Conservation (phyloP, 164 flowering plant species). For the Chloranthus sessilifolius region DNA sequence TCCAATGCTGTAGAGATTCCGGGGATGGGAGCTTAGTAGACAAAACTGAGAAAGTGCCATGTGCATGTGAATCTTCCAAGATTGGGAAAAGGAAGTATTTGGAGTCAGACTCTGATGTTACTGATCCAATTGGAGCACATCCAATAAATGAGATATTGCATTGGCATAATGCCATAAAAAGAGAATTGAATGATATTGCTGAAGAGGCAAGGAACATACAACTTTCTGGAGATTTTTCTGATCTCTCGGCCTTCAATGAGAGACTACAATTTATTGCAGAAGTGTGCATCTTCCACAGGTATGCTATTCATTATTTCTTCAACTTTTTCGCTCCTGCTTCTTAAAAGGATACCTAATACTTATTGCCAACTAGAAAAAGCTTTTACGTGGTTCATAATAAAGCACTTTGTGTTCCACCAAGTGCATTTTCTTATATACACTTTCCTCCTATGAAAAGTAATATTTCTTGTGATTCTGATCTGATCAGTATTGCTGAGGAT, state of each 20-base stretch:
- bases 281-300: constrained; percentile 97
- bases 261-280: constrained; percentile 91
- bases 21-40: constrained; percentile 14
- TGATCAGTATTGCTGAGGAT: constrained; percentile 97
- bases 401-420: too few species aligned
- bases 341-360: background rate
- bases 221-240: constrained; percentile 69
- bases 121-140: constrained; percentile 21
- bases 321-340: too few species aligned
- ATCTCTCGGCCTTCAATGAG: constrained; percentile 63
- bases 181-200: constrained; percentile 72
- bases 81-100: constrained; percentile 51
- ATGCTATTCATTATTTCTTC: background rate
- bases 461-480: constrained; percentile 17
- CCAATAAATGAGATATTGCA: constrained; percentile 87
- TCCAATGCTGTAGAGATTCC: constrained; percentile 22
- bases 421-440: too few species aligned
- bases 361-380: too few species aligned
- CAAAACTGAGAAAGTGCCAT: constrained; percentile 22
- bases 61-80: constrained; percentile 40
- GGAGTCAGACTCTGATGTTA: constrained; percentile 24
- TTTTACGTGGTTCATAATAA: too few species aligned
- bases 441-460: too few species aligned
- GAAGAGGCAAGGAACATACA: constrained; percentile 66
- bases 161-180: constrained; percentile 84